Evolutionary conservation across 306 rosid species (phyloP), one percentile per base, ranked within the genome.

Genomic region (Trichosanthes cucumerina): DNA sequence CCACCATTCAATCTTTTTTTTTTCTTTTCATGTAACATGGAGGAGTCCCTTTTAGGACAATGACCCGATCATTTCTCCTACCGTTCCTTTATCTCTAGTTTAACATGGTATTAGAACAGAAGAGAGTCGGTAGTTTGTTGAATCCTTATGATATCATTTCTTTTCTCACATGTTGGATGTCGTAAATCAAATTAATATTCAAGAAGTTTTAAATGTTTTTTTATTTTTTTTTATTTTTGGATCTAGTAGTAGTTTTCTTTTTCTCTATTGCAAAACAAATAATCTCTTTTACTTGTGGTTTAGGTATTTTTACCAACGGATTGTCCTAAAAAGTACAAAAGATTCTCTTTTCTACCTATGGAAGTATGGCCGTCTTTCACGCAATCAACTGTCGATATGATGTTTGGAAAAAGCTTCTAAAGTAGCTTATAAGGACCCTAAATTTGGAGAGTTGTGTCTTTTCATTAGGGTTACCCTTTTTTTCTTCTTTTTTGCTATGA

Each of bases 1-100:
- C 87, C 52, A 46, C 81, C 83, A 52, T 56, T 52, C 80, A 85
- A 87, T 82, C 90, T 86, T 86, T 90, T n/a, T n/a, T n/a, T n/a
- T n/a, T n/a, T n/a, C n/a, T n/a, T 82, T 83, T 88, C 98, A 83
- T 89, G 81, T 85, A 91, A 91, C 98, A 88, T 90, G 96, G 81
- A 77, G 59, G 19, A 46, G 53, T 59, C 72, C 26, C 31, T 44
- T 43, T 78, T 33, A 41, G 1, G 83, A 81, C 79, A 43, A 34
- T 52, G 83, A 81, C 80, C 49, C 73, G 2, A 34, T 2, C 38
- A 44, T 70, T 24, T 44, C 12, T 43, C 13, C 39, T 19, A 3
- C 47, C 75, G 1, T 39, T 41, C 1, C 0, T 1, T 70, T 44
- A 7, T 47, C 3, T 26, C 2, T 69, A 69, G 31, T 69, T 69